Evolutionary conservation across 306 rosid genomes (phyloP), one percentile per base, ranked within the genome.

Genomic region (Quercus agrifolia): DNA sequence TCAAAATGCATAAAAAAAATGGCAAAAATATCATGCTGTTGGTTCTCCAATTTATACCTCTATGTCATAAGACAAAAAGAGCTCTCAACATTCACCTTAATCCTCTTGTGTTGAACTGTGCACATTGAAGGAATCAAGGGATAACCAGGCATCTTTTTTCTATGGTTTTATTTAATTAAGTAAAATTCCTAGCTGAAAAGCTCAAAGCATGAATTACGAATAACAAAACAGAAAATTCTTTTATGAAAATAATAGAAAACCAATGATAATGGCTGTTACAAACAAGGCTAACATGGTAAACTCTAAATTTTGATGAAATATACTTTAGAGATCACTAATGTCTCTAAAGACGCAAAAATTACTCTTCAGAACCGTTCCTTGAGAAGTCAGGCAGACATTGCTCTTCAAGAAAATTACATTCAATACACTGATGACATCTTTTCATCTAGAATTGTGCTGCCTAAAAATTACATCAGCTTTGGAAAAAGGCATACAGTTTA

Each of bases 1-100:
- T 94, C 99, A 82, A 96, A 93, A 98, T 96, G 89, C 92, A 89
- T 23, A 79, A 84, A 77, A 54, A 90, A 54, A 90, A 78, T 21
- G 54, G 77, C 81, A 68, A 25, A 77, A 28, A 83, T 46, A 66
- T 74, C 44, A 64, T 77, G 27, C 49, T 74, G 27, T 62, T 74
- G 56, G 76, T 64, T 38, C 62, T 79, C 59, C 69, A 78, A 68
- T 79, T 76, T 25, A 74, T 77, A 75, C 56, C 64, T 62, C 72
- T 68, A 21, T 51, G 71, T 64, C 62, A 61, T 17, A n/a, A 33
- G 58, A 73, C 54, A 55, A 52, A 21, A 12, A 38, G 41, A 17
- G 15, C 10, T 49, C 14, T 49, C 54, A 49, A 3, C 54, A 49
- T 49, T 49, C 54, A 46, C 54, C 54, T 11, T 49, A 49, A 49